A percentile compares a stretch with the other conserved stretches of the same genome.
Conservation (phyloP, 2,329 filamentous ascomycete genomes). For the Dryadomyces quercus-mongolicae region DNA sequence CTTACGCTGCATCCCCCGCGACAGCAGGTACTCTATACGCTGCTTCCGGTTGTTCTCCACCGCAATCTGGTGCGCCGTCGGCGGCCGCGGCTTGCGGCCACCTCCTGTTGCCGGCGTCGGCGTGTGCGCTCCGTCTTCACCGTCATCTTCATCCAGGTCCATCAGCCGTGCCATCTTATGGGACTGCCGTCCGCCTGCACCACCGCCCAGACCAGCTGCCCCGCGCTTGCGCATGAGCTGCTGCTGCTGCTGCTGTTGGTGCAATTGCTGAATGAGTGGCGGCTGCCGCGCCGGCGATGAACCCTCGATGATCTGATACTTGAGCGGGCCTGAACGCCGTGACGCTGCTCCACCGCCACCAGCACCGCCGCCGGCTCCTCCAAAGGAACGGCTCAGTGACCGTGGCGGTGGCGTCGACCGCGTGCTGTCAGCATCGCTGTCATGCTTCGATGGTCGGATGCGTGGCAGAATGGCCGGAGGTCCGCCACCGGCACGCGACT, state of each 20-base stretch:
- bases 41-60: conserved; percentile 68
- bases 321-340: conserved; percentile 38
- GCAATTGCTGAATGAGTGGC: conserved; percentile 11
- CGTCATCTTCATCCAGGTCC: conserved; percentile 6
- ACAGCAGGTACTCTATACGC: conserved; percentile 71
- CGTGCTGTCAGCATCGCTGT: conserved; percentile 40
- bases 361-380: conserved; percentile 31
- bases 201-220: neutral
- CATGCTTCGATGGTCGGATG: conserved; percentile 51
- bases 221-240: conserved; percentile 2
- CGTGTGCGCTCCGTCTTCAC: conserved; percentile 3
- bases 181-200: neutral
- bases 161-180: neutral
- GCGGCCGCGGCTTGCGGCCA: conserved; percentile 53
- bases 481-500: conserved; percentile 26
- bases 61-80: conserved; percentile 71
- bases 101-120: conserved; percentile 17
- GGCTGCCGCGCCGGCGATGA: conserved; percentile 44
- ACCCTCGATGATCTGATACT: conserved; percentile 47
- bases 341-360: conserved; percentile 21
- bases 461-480: conserved; percentile 43
- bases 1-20: conserved; percentile 56
- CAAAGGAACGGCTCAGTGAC: conserved; percentile 22
- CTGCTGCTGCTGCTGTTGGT: conserved; percentile 20
- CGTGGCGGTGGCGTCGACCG: conserved; percentile 39